phyloP scores from a whole-genome alignment of 129 eudicot species.

The Flaveria linearis region DNA sequence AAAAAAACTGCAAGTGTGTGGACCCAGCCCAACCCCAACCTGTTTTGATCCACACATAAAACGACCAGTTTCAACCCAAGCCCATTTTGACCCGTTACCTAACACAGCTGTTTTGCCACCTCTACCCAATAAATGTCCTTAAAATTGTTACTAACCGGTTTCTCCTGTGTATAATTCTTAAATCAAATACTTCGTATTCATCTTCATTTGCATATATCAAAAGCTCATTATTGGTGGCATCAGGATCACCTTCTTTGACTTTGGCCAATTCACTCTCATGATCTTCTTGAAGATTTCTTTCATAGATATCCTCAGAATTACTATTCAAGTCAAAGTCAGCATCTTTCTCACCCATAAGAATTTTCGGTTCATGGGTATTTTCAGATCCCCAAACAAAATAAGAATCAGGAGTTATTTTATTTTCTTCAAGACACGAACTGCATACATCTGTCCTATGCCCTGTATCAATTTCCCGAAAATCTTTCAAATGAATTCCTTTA shows the following conservation, averaged over 20 bases:
- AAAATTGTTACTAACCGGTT: slow-evolving; percentile 58
- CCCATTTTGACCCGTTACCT: background rate
- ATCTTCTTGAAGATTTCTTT: slow-evolving; percentile 23
- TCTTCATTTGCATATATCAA: slow-evolving; percentile 47
- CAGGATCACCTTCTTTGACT: slow-evolving; percentile 48
- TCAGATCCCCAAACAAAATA: slow-evolving; percentile 37
- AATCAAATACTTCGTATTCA: slow-evolving; percentile 74
- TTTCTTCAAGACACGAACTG: slow-evolving; percentile 26
- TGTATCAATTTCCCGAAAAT: slow-evolving; percentile 18
- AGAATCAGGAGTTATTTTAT: slow-evolving; percentile 31
- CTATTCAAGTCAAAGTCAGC: slow-evolving; percentile 29
- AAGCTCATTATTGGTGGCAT: slow-evolving; percentile 43
- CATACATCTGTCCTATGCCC: slow-evolving; percentile 22
- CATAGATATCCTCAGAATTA: slow-evolving; percentile 21
- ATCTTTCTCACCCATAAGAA: slow-evolving; percentile 21
- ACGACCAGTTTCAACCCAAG: background rate
- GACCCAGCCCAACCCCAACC: background rate
- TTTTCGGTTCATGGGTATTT: slow-evolving; percentile 25
- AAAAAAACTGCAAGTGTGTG: background rate
- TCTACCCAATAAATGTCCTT: background rate
- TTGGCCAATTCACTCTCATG: slow-evolving; percentile 38
- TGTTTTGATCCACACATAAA: slow-evolving; percentile 10
- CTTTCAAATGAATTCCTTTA: slow-evolving; percentile 29
- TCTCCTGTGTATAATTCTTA: slow-evolving; percentile 81
- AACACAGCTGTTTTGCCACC: slow-evolving; percentile 17